Percentiles rank a stretch among this genome's conserved stretches.
These are phyloP conservation scores for Gaeumannomyces tritici DNA, from an alignment of 2,329 filamentous ascomycete genomes.

Conservation along the genomic window DNA sequence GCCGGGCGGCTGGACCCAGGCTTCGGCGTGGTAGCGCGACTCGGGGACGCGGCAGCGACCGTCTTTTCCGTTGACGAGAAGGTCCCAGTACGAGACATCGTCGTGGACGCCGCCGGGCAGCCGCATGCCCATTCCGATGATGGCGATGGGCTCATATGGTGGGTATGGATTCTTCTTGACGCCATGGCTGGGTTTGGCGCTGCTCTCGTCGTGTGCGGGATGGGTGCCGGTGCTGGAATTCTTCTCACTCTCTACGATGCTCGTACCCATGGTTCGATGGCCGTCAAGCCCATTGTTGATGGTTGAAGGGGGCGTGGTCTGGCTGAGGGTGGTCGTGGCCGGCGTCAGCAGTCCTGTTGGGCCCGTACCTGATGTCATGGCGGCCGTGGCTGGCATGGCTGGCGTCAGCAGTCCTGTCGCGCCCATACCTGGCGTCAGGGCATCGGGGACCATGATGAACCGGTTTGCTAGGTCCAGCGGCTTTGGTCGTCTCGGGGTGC, in stretches of 20 bases:
- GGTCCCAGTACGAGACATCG: conserved; percentile 18
- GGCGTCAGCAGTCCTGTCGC: background rate
- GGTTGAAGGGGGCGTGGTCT: background rate
- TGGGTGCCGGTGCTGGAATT: too few relatives aligned
- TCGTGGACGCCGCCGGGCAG: conserved; percentile 19
- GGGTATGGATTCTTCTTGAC: background rate
- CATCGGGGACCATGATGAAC: background rate
- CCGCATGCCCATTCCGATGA: conserved; percentile 21
- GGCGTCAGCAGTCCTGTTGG: too few relatives aligned
- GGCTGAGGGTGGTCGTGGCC: background rate
- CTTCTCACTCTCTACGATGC: too few relatives aligned
- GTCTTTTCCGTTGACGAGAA: conserved; percentile 18
- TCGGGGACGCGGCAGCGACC: conserved; percentile 15
- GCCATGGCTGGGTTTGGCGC: too few relatives aligned
- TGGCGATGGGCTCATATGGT: conserved; percentile 16
- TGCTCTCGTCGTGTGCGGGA: too few relatives aligned
- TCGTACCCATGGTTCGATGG: too few relatives aligned
- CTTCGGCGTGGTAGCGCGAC: conserved; percentile 16
- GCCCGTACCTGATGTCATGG: background rate
- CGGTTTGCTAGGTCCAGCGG: background rate
- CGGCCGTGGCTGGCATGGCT: too few relatives aligned
- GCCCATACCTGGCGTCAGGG: background rate
- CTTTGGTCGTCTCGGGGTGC: background rate
- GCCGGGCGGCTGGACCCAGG: conserved; percentile 6
- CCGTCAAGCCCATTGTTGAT: background rate